Evolutionary conservation across 192 early-diverging fungal species (phyloP).

Genomic region (Coemansia sp.): DNA sequence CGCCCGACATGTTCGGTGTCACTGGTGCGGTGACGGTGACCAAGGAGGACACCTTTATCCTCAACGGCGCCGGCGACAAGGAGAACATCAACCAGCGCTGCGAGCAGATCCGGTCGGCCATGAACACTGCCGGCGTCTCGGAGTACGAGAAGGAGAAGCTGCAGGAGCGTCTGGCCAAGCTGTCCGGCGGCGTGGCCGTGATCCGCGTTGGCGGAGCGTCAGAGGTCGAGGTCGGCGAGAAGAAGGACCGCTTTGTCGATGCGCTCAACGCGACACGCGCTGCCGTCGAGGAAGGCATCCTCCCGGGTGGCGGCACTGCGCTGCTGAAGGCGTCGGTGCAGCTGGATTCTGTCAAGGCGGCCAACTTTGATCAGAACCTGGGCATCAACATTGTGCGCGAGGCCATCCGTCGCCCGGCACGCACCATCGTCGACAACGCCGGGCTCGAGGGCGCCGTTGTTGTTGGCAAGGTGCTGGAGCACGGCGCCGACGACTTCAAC

Average conservation of each 20-base stretch:
- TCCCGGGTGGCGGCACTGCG: conserved; percentile 97
- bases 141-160: conserved; percentile 99
- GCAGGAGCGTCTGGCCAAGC: conserved; percentile 98
- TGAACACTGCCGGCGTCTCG: conserved; percentile 75
- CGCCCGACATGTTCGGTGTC: conserved; percentile 86
- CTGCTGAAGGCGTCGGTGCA: conserved; percentile 90
- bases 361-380: conserved; percentile 99
- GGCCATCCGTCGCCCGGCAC: conserved; percentile 90
- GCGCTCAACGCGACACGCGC: conserved; percentile 98
- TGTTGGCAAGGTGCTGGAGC: conserved; percentile 91
- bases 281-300: conserved; percentile 98
- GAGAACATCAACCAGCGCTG: conserved; percentile 88
- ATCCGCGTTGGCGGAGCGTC: conserved; percentile 98
- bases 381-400: conserved; percentile 95
- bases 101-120: conserved; percentile 95
- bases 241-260: conserved; percentile 99
- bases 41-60: conserved; percentile 99
- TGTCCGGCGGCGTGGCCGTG: conserved; percentile 98
- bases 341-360: conserved; percentile 79
- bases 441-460: conserved; percentile 96
- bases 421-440: conserved; percentile 96
- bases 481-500: conserved; percentile 76
- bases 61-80: conserved; percentile 93
- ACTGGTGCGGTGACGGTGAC: conserved; percentile 88
- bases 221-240: conserved; percentile 99